These are phyloP conservation scores for Senna tora DNA, from an alignment of 306 rosid species.

Conservation along the genomic window DNA sequence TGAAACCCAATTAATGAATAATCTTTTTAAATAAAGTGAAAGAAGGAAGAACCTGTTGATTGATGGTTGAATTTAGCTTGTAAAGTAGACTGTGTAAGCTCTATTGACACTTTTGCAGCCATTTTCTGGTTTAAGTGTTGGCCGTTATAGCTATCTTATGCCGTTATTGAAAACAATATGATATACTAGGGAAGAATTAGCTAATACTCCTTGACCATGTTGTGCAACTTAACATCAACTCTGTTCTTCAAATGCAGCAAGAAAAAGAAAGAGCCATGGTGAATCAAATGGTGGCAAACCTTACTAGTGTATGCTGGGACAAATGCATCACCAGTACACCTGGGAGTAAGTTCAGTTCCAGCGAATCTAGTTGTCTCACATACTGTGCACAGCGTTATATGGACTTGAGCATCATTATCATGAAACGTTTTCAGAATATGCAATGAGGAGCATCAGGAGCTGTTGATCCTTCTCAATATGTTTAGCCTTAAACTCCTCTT, in stretches of 20 bases:
- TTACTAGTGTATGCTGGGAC: conserved; percentile 72
- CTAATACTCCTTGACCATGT: neutral
- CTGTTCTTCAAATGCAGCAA: conserved; percentile 53
- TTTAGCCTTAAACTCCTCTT: conserved; percentile 4
- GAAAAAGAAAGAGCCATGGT: conserved; percentile 66
- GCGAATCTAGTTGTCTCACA: conserved; percentile 64
- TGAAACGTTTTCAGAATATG: conserved; percentile 68
- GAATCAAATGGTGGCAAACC: conserved; percentile 77
- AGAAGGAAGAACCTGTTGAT: neutral
- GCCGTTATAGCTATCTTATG: neutral
- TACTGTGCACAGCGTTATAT: conserved; percentile 72
- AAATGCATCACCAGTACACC: conserved; percentile 74
- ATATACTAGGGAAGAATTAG: neutral
- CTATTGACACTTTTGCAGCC: neutral
- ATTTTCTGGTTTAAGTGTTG: conserved; percentile 10
- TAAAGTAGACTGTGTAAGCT: neutral
- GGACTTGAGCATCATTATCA: conserved; percentile 61
- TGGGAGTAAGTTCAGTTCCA: conserved; percentile 74
- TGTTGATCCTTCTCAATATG: conserved; percentile 4
- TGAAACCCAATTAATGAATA: neutral
- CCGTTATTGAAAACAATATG: neutral
- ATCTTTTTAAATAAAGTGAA: neutral
- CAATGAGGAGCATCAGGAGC: conserved; percentile 43
- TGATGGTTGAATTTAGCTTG: neutral
- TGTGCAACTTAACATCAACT: neutral